Percentiles rank a stretch among this genome's conserved stretches.
phyloP scores from a whole-genome alignment of 495 filamentous ascomycete species.

The Penicillium dipodomyicola region DNA sequence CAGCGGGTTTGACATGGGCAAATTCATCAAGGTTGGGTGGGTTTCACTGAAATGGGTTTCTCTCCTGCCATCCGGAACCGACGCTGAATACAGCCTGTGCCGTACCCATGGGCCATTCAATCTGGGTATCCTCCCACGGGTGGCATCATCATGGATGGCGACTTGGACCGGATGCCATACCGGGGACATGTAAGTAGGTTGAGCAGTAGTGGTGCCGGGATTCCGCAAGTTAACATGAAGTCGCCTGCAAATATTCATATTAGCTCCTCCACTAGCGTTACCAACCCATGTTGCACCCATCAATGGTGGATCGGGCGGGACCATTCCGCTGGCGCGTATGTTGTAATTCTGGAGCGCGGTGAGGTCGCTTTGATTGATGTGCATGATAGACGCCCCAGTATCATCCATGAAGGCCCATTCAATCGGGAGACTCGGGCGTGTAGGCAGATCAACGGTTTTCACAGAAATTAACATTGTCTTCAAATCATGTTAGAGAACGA shows the following conservation, averaged over 20 bases:
- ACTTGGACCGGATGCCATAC: neutral
- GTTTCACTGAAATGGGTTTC: neutral
- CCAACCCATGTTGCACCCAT: neutral
- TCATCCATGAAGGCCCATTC: neutral
- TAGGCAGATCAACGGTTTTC: neutral
- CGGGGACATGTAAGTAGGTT: neutral
- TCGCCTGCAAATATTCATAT: neutral
- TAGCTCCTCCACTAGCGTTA: accelerated
- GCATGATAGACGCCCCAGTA: neutral
- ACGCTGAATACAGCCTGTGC: neutral
- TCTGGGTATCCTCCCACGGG: accelerated
- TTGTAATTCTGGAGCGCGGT: neutral
- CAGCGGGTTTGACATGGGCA: neutral
- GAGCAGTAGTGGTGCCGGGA: accelerated
- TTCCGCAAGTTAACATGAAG: neutral
- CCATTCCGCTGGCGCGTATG: neutral
- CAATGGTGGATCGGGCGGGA: neutral
- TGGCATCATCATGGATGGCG: neutral
- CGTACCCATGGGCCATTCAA: neutral
- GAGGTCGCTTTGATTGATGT: neutral
- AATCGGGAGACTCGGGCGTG: neutral
- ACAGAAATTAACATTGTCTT: neutral
- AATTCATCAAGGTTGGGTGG: no score
- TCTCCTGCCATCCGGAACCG: neutral
- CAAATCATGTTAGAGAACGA: neutral